These are phyloP conservation scores for Rhizopus arrhizus DNA, from an alignment of 371 early-diverging fungal species.

Conservation along the genomic window DNA sequence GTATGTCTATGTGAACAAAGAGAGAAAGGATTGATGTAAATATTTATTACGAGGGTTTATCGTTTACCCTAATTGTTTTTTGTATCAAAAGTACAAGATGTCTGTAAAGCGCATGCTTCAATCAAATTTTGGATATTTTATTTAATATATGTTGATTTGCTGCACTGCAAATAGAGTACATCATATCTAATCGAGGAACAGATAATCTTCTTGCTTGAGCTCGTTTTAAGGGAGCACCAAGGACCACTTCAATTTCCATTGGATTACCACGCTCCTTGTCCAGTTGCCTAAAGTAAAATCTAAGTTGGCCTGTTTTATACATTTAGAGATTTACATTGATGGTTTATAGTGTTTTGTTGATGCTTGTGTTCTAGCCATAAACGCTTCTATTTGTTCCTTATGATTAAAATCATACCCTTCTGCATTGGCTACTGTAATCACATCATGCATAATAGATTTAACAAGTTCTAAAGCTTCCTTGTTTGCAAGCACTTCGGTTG, in stretches of 20 bases:
- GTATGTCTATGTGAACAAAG: too few species aligned
- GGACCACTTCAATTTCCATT: conserved; percentile 69
- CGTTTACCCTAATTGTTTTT: too few species aligned
- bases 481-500: conserved; percentile 59
- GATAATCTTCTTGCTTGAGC: conserved; percentile 54
- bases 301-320: neutral
- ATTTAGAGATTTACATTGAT: conserved; percentile 50
- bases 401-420: conserved; percentile 51
- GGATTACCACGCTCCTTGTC: conserved; percentile 66
- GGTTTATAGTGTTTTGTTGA: conserved; percentile 64
- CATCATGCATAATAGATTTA: conserved; percentile 63
- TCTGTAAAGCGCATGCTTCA: neutral
- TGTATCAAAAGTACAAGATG: too few species aligned
- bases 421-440: conserved; percentile 58
- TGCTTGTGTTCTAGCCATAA: conserved; percentile 52
- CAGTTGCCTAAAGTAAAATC: conserved; percentile 37
- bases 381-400: conserved; percentile 43
- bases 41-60: too few species aligned
- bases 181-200: conserved; percentile 49
- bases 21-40: too few species aligned
- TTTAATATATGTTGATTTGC: conserved; percentile 12
- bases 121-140: neutral
- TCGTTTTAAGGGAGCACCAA: conserved; percentile 61
- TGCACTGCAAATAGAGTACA: conserved; percentile 19
- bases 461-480: conserved; percentile 53